Conservation (phyloP, 2,329 filamentous ascomycete genomes). For the Aspergillus proliferans region DNA sequence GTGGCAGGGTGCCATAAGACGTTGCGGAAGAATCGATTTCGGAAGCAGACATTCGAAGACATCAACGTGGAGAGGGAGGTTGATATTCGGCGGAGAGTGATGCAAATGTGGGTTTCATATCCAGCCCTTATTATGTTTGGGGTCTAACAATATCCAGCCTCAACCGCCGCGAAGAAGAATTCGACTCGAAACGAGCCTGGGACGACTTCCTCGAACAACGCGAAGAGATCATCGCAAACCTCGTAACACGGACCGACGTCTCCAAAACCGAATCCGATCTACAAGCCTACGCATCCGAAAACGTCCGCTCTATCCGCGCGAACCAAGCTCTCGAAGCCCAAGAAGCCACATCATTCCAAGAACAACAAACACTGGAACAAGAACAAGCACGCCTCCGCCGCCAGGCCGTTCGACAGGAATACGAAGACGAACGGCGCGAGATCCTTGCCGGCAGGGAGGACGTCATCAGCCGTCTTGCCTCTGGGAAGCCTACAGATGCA, state of each 20-base stretch:
- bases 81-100: slow-evolving; percentile 77
- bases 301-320: slow-evolving; percentile 53
- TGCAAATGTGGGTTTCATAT: slow-evolving; percentile 43
- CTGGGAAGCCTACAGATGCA: slow-evolving; percentile 55
- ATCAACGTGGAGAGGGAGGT: slow-evolving; percentile 85
- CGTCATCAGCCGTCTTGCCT: slow-evolving; percentile 63
- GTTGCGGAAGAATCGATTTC: slow-evolving; percentile 76
- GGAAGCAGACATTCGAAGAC: slow-evolving; percentile 83
- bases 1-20: slow-evolving; percentile 84
- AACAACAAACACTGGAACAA: slow-evolving; percentile 52
- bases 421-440: slow-evolving; percentile 63
- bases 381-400: slow-evolving; percentile 61
- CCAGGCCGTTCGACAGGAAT: slow-evolving; percentile 58
- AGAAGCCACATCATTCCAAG: slow-evolving; percentile 43
- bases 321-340: slow-evolving; percentile 45
- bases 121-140: background rate
- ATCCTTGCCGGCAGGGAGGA: slow-evolving; percentile 60
- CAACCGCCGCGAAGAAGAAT: slow-evolving; percentile 86
- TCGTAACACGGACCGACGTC: slow-evolving; percentile 66
- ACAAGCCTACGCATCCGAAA: slow-evolving; percentile 65
- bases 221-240: slow-evolving; percentile 82
- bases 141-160: slow-evolving; percentile 51
- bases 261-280: slow-evolving; percentile 57
- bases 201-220: slow-evolving; percentile 94
- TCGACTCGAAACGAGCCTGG: slow-evolving; percentile 73